Base-by-base conservation (phyloP, 441 rosid genomes). In the Adansonia grandidieri region DNA sequence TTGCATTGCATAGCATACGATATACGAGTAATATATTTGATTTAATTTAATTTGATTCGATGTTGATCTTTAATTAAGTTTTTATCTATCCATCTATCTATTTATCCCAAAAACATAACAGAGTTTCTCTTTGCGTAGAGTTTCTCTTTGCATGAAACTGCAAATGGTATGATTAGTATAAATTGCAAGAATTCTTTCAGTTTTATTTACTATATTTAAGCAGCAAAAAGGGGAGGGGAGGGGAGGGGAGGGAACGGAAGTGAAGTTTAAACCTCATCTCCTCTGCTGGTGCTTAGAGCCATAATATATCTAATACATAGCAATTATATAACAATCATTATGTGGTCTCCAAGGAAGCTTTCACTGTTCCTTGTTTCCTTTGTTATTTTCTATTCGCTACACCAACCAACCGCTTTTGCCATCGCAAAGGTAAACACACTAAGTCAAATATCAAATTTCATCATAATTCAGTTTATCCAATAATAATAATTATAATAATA, bases 391-490 rank as follows among this genome's bases (percentile, higher is more conserved):
- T 71, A 53, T 47, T 77, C 9, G 37, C 20, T 83, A 37, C 60
- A 74, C 48, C 80, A 71, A 19, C 15, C 77, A 4, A 85, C 84
- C 2, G 80, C 85, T 77, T 80, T 82, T 73, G 90, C 89, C 3
- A 24, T 56, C 9, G 85, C 78, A 79, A 85, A 85, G 79, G 91
- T 88, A 37, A 37, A 3, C 40, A 37, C 40, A 37, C 40, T 3
- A 37, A 0, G 40, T 37, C 40, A 37, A 37, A 37, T 37, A 37
- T 37, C 40, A 37, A 37, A 37, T 37, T 37, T 37, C 40, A 37
- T 37, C 40, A 37, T 37, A 37, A 37, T 37, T 4, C n/a, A 14
- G 45, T 37, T 37, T 37, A 37, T 37, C 40, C 40, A 37, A 37
- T 37, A 4, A 37, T 37, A 37, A 37, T 37, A 37, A 37, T 37